These are phyloP conservation scores for Guadua angustifolia DNA, from an alignment of 176 grass and related monocot species.

Conservation along the genomic window DNA sequence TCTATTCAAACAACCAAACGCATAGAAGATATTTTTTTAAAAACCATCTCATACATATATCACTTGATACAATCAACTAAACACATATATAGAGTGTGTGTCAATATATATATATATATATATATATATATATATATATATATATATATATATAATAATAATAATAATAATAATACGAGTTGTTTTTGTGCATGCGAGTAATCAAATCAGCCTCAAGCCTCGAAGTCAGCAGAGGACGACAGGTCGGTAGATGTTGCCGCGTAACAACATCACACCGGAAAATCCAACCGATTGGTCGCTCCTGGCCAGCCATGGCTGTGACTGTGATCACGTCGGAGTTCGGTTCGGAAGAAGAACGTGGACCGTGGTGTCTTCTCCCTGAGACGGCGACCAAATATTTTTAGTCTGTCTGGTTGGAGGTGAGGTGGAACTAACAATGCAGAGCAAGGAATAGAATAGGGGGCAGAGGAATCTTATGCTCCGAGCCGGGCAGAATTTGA, in stretches of 20 bases:
- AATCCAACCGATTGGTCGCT: slow-evolving; percentile 8
- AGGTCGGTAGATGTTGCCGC: slow-evolving; percentile 4
- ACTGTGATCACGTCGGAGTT: neutral
- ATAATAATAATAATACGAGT: no score
- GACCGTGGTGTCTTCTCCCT: neutral
- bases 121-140: no score
- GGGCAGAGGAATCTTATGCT: neutral
- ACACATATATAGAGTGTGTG: no score
- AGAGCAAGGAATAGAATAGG: neutral
- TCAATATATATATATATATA: no score
- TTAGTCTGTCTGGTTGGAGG: neutral
- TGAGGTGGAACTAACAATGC: neutral
- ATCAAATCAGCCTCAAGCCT: neutral
- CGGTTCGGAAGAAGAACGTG: neutral
- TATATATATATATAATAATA: no score
- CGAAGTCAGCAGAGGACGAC: neutral
- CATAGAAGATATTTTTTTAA: no score
- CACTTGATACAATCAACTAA: no score
- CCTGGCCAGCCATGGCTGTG: slow-evolving; percentile 13
- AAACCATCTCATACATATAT: no score
- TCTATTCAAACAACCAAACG: no score
- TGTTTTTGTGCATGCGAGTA: neutral
- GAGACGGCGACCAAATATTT: neutral
- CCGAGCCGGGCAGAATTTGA: neutral
- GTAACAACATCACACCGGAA: neutral